Evolutionary conservation across 331 rosid genomes (phyloP), one percentile per base, ranked within the genome.

Genomic region (Dryas integrifolia): DNA sequence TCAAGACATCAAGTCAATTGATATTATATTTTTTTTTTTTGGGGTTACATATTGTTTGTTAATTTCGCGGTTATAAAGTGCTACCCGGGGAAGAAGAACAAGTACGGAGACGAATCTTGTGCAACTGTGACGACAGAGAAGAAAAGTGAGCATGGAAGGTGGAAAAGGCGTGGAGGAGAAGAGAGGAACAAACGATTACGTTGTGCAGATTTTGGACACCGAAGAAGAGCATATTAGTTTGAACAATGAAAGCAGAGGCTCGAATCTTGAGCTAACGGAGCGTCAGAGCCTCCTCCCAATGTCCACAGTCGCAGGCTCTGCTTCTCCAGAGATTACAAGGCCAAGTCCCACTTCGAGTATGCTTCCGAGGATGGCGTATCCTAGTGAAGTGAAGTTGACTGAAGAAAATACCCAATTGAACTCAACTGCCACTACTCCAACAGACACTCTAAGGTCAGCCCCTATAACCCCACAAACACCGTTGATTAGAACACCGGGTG

Each of bases 391-490:
- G 2, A 76, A 12, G 40, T 80, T 67, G 67, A 46, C 74, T 10
- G 74, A 77, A 55, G 84, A 72, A 65, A 86, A 30, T 64, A 46
- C 73, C 39, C 58, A 50, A 68, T 71, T 10, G 35, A 75, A 66
- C 26, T 74, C 70, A 9, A 39, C 77, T 9, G 71, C 21, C 50
- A 58, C 75, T n/a, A 55, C 77, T 56, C 79, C 86, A 1, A 72
- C 59, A 60, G 88, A 82, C 0, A 30, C 55, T 57, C 49, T 55
- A 44, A 84, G 74, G 46, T 80, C 85, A 16, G 35, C 65, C n/a
- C 75, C 87, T 4, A 57, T 78, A 14, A 89, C 92, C 45, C 97
- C 96, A n/a, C 63, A 82, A 69, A 82, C 92, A 8, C 89, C 96
- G 9, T 79, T 90, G 84, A 70, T 84, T 53, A 80, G 78, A 14